phyloP scores from a whole-genome alignment of 2,329 filamentous ascomycete genomes.

The Ophiostoma populinum region DNA sequence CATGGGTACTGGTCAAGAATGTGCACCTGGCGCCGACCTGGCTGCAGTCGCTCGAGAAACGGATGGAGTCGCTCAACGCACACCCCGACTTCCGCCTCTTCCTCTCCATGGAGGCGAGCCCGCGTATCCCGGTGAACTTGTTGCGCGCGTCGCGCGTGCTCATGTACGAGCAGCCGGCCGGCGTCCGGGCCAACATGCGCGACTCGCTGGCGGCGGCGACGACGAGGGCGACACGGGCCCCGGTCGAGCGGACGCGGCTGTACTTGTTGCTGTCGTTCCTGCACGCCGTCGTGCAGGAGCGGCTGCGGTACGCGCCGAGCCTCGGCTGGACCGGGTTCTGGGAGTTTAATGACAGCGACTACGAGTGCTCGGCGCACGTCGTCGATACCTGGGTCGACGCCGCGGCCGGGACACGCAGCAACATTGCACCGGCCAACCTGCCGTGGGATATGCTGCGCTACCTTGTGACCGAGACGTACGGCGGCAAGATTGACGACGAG shows the following conservation, averaged over 20 bases:
- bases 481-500: slow-evolving; percentile 90
- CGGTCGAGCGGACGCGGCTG: slow-evolving; percentile 76
- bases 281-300: slow-evolving; percentile 89
- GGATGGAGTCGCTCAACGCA: slow-evolving; percentile 86
- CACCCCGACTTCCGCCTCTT: slow-evolving; percentile 88
- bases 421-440: slow-evolving; percentile 82
- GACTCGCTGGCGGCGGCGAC: slow-evolving; percentile 80
- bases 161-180: slow-evolving; percentile 96
- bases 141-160: slow-evolving; percentile 83
- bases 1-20: slow-evolving; percentile 98
- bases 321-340: slow-evolving; percentile 98
- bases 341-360: slow-evolving; percentile 99
- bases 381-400: slow-evolving; percentile 88
- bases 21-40: slow-evolving; percentile 91
- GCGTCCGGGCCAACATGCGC: slow-evolving; percentile 95
- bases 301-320: slow-evolving; percentile 81
- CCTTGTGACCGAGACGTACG: slow-evolving; percentile 85
- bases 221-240: slow-evolving; percentile 57
- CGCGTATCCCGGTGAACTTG: slow-evolving; percentile 91
- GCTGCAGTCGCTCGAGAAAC: slow-evolving; percentile 94
- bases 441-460: slow-evolving; percentile 93
- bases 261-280: slow-evolving; percentile 88
- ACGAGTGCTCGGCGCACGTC: slow-evolving; percentile 92
- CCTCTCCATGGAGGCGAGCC: slow-evolving; percentile 93
- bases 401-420: slow-evolving; percentile 69